phyloP scores from a whole-genome alignment of 169 alveolate genomes.

The Besnoitia besnoiti region DNA sequence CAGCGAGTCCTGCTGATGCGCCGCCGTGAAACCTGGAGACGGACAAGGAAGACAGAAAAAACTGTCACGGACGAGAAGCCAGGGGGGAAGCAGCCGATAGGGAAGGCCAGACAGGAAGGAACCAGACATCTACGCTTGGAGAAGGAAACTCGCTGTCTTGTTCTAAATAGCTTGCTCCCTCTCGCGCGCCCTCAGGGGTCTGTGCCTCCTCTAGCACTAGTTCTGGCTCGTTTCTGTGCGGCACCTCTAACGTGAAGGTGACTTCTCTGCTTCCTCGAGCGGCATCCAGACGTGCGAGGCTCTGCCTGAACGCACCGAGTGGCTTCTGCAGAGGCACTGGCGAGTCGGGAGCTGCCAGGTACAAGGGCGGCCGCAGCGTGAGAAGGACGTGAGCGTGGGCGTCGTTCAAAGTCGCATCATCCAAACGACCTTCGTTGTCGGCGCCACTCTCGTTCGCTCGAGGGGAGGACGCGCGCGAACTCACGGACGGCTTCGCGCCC shows the following conservation, averaged over 20 bases:
- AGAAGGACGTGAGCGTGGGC: conserved; percentile 51
- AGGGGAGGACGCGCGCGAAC: not conserved
- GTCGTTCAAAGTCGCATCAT: conserved; percentile 32
- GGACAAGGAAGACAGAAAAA: not conserved
- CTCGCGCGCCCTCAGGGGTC: too few species aligned
- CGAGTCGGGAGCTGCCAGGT: conserved; percentile 14
- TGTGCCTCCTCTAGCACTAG: too few species aligned
- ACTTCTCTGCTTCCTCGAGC: too few species aligned
- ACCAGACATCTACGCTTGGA: too few species aligned
- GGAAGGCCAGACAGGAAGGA: not conserved
- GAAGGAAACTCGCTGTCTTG: too few species aligned
- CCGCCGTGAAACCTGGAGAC: not conserved
- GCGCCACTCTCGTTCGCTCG: not conserved
- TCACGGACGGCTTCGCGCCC: not conserved
- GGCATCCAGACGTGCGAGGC: not conserved
- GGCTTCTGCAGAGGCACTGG: conserved; percentile 51
- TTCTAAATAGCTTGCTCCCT: too few species aligned
- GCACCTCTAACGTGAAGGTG: too few species aligned
- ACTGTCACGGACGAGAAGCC: not conserved
- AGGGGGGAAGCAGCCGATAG: not conserved
- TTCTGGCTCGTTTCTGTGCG: too few species aligned
- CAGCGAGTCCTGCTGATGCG: not conserved
- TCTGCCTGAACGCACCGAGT: not conserved
- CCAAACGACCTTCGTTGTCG: not conserved
- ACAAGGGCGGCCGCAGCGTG: conserved; percentile 9